Evolutionary conservation across 208 protist species (phyloP).

Genomic region (Crithidia bombi): DNA sequence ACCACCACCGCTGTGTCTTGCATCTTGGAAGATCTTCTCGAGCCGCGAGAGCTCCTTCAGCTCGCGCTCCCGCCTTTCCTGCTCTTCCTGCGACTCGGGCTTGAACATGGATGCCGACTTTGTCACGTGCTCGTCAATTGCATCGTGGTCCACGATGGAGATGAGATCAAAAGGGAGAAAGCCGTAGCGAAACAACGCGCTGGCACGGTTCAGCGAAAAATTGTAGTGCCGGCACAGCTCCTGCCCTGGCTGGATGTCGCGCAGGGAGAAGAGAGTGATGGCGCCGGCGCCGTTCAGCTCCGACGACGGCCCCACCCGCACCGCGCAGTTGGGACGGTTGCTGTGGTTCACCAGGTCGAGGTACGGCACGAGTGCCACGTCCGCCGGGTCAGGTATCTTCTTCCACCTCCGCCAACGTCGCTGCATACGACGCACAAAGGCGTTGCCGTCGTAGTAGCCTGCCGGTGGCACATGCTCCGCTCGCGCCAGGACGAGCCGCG

Average conservation of each 20-base stretch:
- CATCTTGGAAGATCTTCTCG: slow-evolving; percentile 75
- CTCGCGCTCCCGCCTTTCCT: slow-evolving; percentile 33
- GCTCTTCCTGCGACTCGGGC: slow-evolving; percentile 61
- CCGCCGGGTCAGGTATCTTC: slow-evolving; percentile 45
- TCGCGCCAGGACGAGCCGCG: slow-evolving; percentile 81
- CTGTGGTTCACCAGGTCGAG: slow-evolving; percentile 90
- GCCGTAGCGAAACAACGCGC: slow-evolving; percentile 89
- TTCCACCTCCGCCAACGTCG: slow-evolving; percentile 47
- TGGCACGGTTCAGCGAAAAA: slow-evolving; percentile 80
- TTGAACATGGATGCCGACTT: slow-evolving; percentile 66
- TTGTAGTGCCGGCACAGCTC: slow-evolving; percentile 94
- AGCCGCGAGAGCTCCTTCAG: slow-evolving; percentile 59
- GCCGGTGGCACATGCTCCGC: slow-evolving; percentile 77
- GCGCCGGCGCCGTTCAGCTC: slow-evolving; percentile 55
- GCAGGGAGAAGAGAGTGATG: slow-evolving; percentile 80
- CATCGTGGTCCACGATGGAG: slow-evolving; percentile 86
- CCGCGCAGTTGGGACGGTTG: slow-evolving; percentile 82
- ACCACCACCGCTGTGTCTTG: slow-evolving; percentile 21
- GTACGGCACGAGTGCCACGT: slow-evolving; percentile 74
- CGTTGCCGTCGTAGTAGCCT: slow-evolving; percentile 59
- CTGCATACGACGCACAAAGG: slow-evolving; percentile 40
- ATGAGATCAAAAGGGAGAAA: slow-evolving; percentile 92
- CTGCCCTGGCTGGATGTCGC: slow-evolving; percentile 67
- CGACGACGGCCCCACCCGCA: slow-evolving; percentile 67
- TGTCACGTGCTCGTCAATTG: slow-evolving; percentile 70